Evolutionary conservation across 2,329 filamentous ascomycete species (phyloP), one percentile per base, ranked within the genome.

Genomic region (Phaeosphaeriaceae sp.): DNA sequence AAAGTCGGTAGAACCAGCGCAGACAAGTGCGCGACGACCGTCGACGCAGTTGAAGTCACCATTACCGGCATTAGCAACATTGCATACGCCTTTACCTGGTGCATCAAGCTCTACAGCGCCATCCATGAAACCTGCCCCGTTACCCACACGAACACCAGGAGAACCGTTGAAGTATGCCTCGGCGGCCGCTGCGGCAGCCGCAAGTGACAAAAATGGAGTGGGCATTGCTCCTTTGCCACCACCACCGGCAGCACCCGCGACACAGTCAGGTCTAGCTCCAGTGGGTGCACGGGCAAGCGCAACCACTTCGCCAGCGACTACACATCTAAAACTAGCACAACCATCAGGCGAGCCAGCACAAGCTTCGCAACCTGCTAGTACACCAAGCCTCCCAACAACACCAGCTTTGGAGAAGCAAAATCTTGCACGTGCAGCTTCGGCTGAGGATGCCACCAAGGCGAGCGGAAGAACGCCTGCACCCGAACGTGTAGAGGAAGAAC

Each of bases 121-220:
- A 44, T 78, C 81, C 44, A 97, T 97, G 93, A 99, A 97, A 78
- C 93, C 94, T 11, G 94, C 94, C 15, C 87, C 91, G 15, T 77
- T 92, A 63, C 94, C 94, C 1, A 86, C 89, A 50, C 85, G 93
- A 71, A 87, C 90, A 6, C 89, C 91, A 3, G 92, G 92, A 39
- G 93, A 97, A 72, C 90, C 89, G 1, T 80, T 99, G 60, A 97
- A 97, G 76, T 99, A 99, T 71, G 94, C 94, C 36, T 97, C 94
- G 30, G 94, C 94, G 0, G 94, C 94, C 0, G 94, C 94, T 0
- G 94, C 94, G 0, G 94, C 93, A 0, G 93, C 94, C 1, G 91
- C 92, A 37, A 92, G 86, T 72, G 92, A 96, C 76, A 92, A 90
- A 77, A 93, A 88, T 70, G 83, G 83, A 44, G 88, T 97, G 23